Conservation (phyloP, 345 rosid species). For the Geranium brycei region DNA sequence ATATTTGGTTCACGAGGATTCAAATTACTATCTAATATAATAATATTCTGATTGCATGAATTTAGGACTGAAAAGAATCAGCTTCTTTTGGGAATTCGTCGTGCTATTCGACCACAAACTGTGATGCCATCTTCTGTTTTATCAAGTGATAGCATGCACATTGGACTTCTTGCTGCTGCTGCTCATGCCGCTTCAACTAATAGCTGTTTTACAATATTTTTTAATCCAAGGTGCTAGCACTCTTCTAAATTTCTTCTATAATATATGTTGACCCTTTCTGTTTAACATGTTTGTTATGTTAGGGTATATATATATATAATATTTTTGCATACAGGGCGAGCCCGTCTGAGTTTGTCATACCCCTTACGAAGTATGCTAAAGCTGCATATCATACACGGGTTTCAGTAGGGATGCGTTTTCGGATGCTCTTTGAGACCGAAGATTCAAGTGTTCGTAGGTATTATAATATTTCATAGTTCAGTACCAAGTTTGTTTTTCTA, state of each 20-base stretch:
- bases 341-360: constrained; percentile 41
- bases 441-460: constrained; percentile 42
- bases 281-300: neutral
- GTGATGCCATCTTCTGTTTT: constrained; percentile 37
- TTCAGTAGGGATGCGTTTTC: constrained; percentile 39
- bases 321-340: constrained; percentile 27
- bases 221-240: constrained; percentile 27
- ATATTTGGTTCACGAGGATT: no score
- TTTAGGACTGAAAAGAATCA: constrained; percentile 34
- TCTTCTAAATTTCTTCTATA: neutral
- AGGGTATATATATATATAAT: neutral
- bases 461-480: constrained; percentile 11
- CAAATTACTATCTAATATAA: no score
- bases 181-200: constrained; percentile 42
- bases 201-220: constrained; percentile 35
- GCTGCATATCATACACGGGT: constrained; percentile 30
- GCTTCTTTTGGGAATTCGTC: constrained; percentile 34
- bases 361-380: constrained; percentile 29
- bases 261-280: neutral
- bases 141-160: constrained; percentile 43
- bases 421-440: constrained; percentile 43
- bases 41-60: constrained; percentile 1
- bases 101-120: constrained; percentile 32
- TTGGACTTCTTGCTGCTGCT: constrained; percentile 37
- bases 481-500: constrained; percentile 3